These are phyloP conservation scores for Syzygium syzygioides DNA, from an alignment of 441 rosid species.

Conservation along the genomic window DNA sequence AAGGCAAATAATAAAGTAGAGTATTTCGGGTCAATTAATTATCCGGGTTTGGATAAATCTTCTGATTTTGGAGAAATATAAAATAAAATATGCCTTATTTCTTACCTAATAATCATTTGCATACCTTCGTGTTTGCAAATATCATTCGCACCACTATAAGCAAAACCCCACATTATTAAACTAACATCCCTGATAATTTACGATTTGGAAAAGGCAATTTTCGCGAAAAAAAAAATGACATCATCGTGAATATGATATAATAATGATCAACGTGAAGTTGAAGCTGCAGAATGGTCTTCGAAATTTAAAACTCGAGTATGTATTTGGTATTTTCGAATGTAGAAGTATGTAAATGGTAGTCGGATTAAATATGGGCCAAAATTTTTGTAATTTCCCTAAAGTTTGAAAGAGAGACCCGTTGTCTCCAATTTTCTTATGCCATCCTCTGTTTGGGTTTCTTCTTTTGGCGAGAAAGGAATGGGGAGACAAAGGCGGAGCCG, in stretches of 20 bases:
- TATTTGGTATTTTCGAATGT: neutral
- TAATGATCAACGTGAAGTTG: too few species aligned
- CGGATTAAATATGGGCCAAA: neutral
- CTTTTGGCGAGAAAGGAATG: neutral
- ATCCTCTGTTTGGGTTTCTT: neutral
- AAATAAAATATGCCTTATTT: neutral
- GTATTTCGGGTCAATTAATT: neutral
- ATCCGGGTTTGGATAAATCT: accelerated
- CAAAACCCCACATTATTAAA: neutral
- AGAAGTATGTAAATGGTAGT: neutral
- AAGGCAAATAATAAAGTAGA: too few species aligned
- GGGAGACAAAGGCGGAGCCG: neutral
- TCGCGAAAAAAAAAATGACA: neutral
- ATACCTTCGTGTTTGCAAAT: neutral
- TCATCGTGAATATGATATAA: accelerated
- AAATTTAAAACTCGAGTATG: neutral
- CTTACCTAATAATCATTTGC: neutral
- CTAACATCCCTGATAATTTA: neutral
- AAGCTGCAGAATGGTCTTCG: neutral
- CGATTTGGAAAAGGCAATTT: accelerated
- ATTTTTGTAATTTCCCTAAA: neutral
- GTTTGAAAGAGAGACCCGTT: neutral
- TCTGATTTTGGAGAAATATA: neutral
- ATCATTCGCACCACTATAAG: accelerated
- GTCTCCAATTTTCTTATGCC: neutral